Percentiles rank a stretch among this genome's conserved stretches.
These are phyloP conservation scores for Fomitopsis betulina DNA, from an alignment of 1,284 basidiomycete species.

Conservation along the genomic window DNA sequence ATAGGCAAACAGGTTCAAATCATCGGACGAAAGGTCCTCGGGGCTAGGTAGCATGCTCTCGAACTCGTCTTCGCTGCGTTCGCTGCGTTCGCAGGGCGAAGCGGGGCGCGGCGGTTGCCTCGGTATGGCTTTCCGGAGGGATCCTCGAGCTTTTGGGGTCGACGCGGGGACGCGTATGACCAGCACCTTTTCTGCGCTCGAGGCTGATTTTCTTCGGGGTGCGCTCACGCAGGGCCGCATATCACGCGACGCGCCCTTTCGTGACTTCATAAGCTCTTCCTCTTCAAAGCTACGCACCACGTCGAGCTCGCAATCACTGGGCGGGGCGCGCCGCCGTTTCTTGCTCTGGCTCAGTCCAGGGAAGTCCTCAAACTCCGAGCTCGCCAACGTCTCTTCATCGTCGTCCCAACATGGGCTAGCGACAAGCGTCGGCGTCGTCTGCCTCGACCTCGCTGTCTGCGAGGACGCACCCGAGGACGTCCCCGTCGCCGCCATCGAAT, in stretches of 20 bases:
- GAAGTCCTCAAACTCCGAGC: neutral
- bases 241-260: too few relatives aligned
- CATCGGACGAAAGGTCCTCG: constrained; percentile 38
- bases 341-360: neutral
- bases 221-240: too few relatives aligned
- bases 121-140: neutral
- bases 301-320: neutral
- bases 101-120: neutral
- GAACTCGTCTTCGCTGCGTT: neutral
- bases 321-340: neutral
- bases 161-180: too few relatives aligned
- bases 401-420: neutral
- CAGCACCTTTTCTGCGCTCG: too few relatives aligned
- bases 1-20: constrained; percentile 48
- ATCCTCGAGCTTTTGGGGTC: neutral
- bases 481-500: neutral
- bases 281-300: neutral
- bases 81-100: neutral
- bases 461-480: neutral
- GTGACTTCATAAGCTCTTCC: neutral
- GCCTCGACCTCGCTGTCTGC: neutral
- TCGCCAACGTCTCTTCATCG: neutral
- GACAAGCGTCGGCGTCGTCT: neutral
- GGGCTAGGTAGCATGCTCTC: constrained; percentile 8
- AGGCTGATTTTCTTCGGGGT: too few relatives aligned